Percentiles rank a stretch among this genome's conserved stretches.
Evolutionary conservation across 345 rosid species (phyloP).

Genomic region (Gossypium turneri): DNA sequence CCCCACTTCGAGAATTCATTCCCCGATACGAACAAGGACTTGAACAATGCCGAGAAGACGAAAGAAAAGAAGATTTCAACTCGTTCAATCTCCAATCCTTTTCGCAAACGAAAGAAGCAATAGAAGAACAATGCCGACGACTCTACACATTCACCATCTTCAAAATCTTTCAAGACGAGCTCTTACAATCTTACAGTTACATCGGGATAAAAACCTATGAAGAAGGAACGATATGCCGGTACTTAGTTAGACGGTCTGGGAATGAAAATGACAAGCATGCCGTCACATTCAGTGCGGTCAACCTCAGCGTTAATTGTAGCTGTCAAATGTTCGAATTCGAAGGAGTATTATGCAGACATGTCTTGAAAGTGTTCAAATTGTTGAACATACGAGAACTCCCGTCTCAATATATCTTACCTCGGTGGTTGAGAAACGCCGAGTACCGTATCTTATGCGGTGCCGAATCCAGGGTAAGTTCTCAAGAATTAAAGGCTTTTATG

Average conservation of each 20-base stretch:
- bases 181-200: slow-evolving; percentile 59
- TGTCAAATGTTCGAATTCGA: slow-evolving; percentile 93
- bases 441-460: slow-evolving; percentile 49
- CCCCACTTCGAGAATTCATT: slow-evolving; percentile 57
- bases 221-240: slow-evolving; percentile 70
- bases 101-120: slow-evolving; percentile 68
- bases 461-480: slow-evolving; percentile 55
- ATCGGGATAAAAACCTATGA: slow-evolving; percentile 64
- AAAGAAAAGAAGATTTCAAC: slow-evolving; percentile 77
- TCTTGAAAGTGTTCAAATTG: slow-evolving; percentile 66
- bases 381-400: slow-evolving; percentile 73
- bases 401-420: slow-evolving; percentile 57
- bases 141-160: slow-evolving; percentile 66
- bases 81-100: slow-evolving; percentile 60
- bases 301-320: slow-evolving; percentile 64
- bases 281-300: slow-evolving; percentile 62
- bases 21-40: slow-evolving; percentile 60
- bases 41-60: slow-evolving; percentile 67
- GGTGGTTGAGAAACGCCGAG: slow-evolving; percentile 88
- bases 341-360: slow-evolving; percentile 79
- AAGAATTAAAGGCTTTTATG: slow-evolving; percentile 64
- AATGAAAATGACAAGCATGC: slow-evolving; percentile 61
- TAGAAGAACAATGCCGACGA: slow-evolving; percentile 82
- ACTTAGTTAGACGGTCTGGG: slow-evolving; percentile 61
- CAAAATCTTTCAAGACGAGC: slow-evolving; percentile 78